Conservation (phyloP, 2,329 filamentous ascomycete species). For the Pyrenophora teres region DNA sequence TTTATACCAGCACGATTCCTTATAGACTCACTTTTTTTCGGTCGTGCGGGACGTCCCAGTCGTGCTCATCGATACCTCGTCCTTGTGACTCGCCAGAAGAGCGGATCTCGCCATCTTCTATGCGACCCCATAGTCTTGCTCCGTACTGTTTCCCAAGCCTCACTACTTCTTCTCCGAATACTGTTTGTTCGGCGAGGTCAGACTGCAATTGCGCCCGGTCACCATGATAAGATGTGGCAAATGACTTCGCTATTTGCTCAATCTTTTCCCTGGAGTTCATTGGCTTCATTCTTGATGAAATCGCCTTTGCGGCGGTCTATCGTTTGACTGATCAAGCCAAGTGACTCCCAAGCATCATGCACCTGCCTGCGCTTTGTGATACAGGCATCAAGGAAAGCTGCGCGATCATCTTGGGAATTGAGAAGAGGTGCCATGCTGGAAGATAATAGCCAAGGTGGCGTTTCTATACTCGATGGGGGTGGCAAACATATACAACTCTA, state of each 20-base stretch:
- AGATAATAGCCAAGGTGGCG: neutral
- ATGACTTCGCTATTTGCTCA: constrained; percentile 12
- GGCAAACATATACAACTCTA: neutral
- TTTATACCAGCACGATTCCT: no score
- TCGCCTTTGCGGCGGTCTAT: constrained; percentile 3
- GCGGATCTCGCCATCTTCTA: constrained; percentile 2
- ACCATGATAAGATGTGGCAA: neutral
- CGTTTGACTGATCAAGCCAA: constrained; percentile 10
- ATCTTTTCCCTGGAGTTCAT: constrained; percentile 11
- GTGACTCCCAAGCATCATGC: constrained; percentile 9
- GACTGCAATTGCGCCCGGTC: neutral
- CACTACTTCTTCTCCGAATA: constrained; percentile 4
- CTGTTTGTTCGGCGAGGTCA: constrained; percentile 6
- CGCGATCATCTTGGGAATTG: constrained; percentile 6
- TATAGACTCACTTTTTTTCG: constrained; percentile 7
- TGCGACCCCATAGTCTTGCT: constrained; percentile 10
- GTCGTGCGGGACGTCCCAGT: constrained; percentile 8
- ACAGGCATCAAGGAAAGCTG: constrained; percentile 14
- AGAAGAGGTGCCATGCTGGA: constrained; percentile 6
- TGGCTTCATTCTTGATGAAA: constrained; percentile 11
- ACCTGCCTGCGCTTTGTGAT: constrained; percentile 9
- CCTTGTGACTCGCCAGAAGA: constrained; percentile 1
- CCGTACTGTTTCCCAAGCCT: constrained; percentile 12
- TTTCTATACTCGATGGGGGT: neutral
- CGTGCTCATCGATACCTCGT: constrained; percentile 1